Percentiles rank a stretch among this genome's conserved stretches.
phyloP scores from a whole-genome alignment of 768 basidiomycete species.

The Paxillus ammoniavirescens region DNA sequence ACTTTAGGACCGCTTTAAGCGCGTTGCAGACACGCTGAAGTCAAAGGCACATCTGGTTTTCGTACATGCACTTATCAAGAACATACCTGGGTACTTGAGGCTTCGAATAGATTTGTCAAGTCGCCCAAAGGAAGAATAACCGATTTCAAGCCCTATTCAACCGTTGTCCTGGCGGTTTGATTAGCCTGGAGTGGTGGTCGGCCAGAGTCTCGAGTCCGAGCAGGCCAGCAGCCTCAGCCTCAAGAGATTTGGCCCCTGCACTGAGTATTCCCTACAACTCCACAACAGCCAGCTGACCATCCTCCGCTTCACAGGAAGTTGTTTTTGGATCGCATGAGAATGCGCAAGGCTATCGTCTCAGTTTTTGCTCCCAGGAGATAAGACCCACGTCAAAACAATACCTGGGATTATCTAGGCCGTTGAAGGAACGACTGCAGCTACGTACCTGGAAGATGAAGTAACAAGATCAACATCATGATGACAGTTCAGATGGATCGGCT shows the following conservation, averaged over 20 bases:
- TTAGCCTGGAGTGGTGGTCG: no score
- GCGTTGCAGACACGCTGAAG: background rate
- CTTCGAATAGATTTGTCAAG: no score
- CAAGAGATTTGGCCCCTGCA: background rate
- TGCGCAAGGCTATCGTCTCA: background rate
- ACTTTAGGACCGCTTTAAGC: background rate
- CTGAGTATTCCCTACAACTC: background rate
- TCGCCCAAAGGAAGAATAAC: no score
- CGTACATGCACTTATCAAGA: background rate
- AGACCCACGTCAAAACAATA: background rate
- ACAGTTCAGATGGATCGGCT: no score
- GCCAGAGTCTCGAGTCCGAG: no score
- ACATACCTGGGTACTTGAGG: background rate
- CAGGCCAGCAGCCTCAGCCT: no score
- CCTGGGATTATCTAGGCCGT: no score
- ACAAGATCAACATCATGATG: no score
- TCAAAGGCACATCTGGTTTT: background rate
- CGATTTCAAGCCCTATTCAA: background rate
- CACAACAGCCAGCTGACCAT: background rate
- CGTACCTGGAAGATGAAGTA: no score
- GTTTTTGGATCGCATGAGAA: background rate
- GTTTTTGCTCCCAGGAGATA: constrained; percentile 6
- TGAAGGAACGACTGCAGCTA: no score
- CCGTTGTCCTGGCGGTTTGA: no score
- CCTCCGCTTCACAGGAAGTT: background rate